Base-by-base conservation (phyloP, 1,284 basidiomycete genomes). In the Leucocoprinus gongylophorus region DNA sequence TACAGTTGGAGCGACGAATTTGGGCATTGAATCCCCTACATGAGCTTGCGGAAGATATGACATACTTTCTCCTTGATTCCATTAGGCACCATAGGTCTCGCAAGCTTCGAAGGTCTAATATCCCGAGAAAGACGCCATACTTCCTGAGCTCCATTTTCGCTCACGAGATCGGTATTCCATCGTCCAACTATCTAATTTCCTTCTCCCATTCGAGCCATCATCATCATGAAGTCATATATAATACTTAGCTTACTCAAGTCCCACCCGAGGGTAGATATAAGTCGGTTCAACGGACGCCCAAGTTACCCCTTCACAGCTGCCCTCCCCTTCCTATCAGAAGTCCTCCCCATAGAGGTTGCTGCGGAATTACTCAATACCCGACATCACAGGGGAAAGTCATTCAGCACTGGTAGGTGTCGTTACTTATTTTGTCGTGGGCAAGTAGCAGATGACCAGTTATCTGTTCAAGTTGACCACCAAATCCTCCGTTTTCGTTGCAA, bases 221-320 rank as follows among this genome's bases (percentile, higher is more conserved):
- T 51, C 50, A 51, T 51, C 13, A 51, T 51, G 50, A 46, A 51
- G 50, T 51, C 50, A 51, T 37, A 23, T 20, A 41, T 32, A 45
- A 37, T 40, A 12, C 21, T 20, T 35, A 5, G 20, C 21, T 20
- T n/a, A 21, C n/a, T 20, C 21, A 26, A 30, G 17, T 33, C 32
- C 15, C 32, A 33, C 32, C 32, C 15, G 32, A n/a, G 32, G 2
- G 12, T 40, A 8, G 9, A 8, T 32, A 41, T 46, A 51, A 46
- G 40, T 37, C 42, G 17, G n/a, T 32, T n/a, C 1, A 3, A 30
- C 26, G 41, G 26, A 15, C 41, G 41, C 41, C 21, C 26, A 10
- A 40, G 2, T 5, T 26, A 35, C n/a, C 33, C n/a, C 10, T 12
- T 13, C 33, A 12, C 10, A n/a, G 38, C 17, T 40, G 38, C 4